Evolutionary conservation across 345 rosid species (phyloP), one percentile per base, ranked within the genome.

Genomic region (Ceriops tagal): DNA sequence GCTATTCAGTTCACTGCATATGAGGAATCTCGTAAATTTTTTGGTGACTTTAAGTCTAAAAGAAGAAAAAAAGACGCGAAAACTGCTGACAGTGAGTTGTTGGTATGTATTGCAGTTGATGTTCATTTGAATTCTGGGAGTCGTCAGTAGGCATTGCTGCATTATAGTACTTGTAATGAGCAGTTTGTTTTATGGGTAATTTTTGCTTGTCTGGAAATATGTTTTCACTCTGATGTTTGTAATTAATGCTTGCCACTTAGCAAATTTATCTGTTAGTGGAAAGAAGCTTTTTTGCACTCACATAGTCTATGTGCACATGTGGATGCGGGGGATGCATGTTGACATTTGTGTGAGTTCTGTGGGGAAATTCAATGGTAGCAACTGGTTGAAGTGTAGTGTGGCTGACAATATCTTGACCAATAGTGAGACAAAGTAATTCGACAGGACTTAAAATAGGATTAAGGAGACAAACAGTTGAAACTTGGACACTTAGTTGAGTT

Each of bases 1-100:
- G 97, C 92, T 63, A 78, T 92, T 81, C 99, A 92, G 83, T 92
- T 95, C 75, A 90, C 96, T 22, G 83, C 84, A 32, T 92, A 95
- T 72, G 96, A 95, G 84, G 99, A 95, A 73, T 87, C 90, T 61
- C 96, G 93, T 16, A 92, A 85, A 79, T 37, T 81, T 75, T 32
- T 82, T 76, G 76, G 88, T 64, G 87, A 85, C 62, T 69, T 69
- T 35, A 90, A 78, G 71, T 72, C 66, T 13, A 80, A 79, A 75
- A 77, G 69, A 71, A 80, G 73, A 77, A 77, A 70, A 72, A 67
- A 72, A 51, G 76, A 66, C 53, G 20, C 76, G 35, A 75, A 73
- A 65, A 63, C 71, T 60, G 53, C 83, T n/a, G 80, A 82, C 67
- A 58, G 11, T 46, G 35, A 80, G 79, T 53, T 81, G 71, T 79